phyloP scores from a whole-genome alignment of 1,284 basidiomycete species.

The Melampsora abietis-canadensis region DNA sequence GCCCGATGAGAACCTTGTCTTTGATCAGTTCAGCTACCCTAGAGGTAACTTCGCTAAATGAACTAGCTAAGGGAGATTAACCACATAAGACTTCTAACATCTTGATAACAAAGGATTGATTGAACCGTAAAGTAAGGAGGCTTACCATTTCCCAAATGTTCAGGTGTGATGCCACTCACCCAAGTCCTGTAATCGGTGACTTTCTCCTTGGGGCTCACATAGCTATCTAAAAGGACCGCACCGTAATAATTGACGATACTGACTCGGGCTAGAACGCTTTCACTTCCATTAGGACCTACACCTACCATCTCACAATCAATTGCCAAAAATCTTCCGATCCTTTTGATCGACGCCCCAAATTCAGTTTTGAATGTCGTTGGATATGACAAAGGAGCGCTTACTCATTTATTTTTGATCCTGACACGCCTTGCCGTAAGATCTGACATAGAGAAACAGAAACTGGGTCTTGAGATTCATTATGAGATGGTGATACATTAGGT shows the following conservation, averaged over 20 bases:
- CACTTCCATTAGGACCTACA: slow-evolving; percentile 72
- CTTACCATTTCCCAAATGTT: slow-evolving; percentile 70
- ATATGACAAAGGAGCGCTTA: too few species aligned
- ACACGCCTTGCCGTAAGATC: too few species aligned
- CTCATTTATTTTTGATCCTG: too few species aligned
- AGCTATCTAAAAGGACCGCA: slow-evolving; percentile 73
- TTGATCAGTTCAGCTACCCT: slow-evolving; percentile 73
- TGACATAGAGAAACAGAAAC: too few species aligned
- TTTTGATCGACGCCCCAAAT: slow-evolving; percentile 52
- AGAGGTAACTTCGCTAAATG: slow-evolving; percentile 77
- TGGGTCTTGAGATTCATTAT: too few species aligned
- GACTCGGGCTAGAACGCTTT: slow-evolving; percentile 84
- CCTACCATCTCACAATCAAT: slow-evolving; percentile 99
- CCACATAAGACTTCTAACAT: background rate
- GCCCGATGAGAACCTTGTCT: slow-evolving; percentile 82
- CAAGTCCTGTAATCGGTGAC: slow-evolving; percentile 92
- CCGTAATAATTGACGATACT: slow-evolving; percentile 90
- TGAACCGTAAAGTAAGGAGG: slow-evolving; percentile 33
- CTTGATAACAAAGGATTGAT: background rate
- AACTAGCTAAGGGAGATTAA: slow-evolving; percentile 60
- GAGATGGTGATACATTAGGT: too few species aligned
- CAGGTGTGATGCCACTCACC: slow-evolving; percentile 77
- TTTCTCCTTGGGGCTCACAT: slow-evolving; percentile 78
- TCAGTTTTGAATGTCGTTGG: too few species aligned
- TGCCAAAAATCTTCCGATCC: slow-evolving; percentile 73